Base-by-base conservation (phyloP, 257 asterid genomes). In the Solanum medicagineum region DNA sequence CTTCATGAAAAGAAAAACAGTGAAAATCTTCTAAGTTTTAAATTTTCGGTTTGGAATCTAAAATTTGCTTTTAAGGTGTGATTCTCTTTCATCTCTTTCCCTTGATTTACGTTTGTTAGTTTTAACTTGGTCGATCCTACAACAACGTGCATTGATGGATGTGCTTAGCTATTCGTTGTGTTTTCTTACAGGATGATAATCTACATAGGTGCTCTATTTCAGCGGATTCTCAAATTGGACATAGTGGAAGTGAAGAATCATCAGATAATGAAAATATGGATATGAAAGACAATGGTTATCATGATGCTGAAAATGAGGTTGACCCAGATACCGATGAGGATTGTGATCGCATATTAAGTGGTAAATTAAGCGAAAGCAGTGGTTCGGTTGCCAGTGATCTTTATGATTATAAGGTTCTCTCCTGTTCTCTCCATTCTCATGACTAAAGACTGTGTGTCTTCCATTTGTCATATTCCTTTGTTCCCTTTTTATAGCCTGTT, bases 361-460 rank as follows among this genome's bases (percentile, higher is more conserved):
- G 98, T 86, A 93, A 92, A 89, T 88, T 94, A 84, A 94, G 99
- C 87, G 97, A 91, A 91, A 92, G 95, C 90, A 95, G 99, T 83
- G 97, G 98, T 86, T 95, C 98, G 54, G 94, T 93, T 85, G 93
- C 95, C 81, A 92, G 93, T 86, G 98, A 94, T 94, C 95, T 95
- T 83, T 95, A 94, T 91, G 97, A 94, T 87, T 94, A 90, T 85
- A 93, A 97, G 99, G 98, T 97, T 85, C 22, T 63, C 86, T 56
- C 88, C 57, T 79, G 49, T 79, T 73, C 40, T 40, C 20, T 73
- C 24, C 20, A 1, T 71, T 44, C 79, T 69, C 26, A 71, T 42
- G 54, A 20, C 14, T 71, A 20, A 40, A 40, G 81, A 22, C 45
- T 44, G 0, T 45, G 12, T 73, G 8, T 73, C 40, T n/a, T 44